Conservation (phyloP, 1,284 basidiomycete species). For the Sanguinoderma infundibulare region DNA sequence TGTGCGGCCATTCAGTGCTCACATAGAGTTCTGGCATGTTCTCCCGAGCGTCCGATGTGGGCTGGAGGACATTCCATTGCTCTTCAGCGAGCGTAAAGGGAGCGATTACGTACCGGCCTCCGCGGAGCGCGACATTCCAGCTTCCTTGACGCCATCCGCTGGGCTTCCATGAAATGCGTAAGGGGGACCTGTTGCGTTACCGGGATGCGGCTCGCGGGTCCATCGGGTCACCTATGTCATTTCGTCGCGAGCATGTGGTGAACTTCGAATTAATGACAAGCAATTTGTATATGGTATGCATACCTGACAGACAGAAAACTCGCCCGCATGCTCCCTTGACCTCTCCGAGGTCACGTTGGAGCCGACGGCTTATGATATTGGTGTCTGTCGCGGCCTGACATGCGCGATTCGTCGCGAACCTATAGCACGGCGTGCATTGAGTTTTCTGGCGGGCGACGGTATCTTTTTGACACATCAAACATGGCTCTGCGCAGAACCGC, state of each 20-base stretch:
- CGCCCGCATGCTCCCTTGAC: not conserved
- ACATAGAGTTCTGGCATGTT: conserved; percentile 14
- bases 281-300: conserved; percentile 6
- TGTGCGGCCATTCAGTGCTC: not conserved
- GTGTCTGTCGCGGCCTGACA: not conserved
- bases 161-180: conserved; percentile 22
- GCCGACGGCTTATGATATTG: conserved; percentile 1
- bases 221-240: not conserved
- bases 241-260: conserved; percentile 8
- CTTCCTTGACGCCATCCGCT: conserved; percentile 18
- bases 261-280: not conserved
- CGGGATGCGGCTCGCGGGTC: not conserved
- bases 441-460: conserved; percentile 6
- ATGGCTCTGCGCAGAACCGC: conserved; percentile 11
- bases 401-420: not conserved
- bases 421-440: not conserved
- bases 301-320: conserved; percentile 14
- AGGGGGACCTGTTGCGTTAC: conserved; percentile 7
- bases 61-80: conserved; percentile 4
- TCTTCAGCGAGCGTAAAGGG: conserved; percentile 5
- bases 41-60: not conserved
- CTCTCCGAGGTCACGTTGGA: not conserved
- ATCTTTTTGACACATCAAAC: conserved; percentile 19
- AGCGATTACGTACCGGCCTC: conserved; percentile 24
- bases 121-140: conserved; percentile 12